Evolutionary conservation across 75 land plant species (phyloP), one percentile per base, ranked within the genome.

Genomic region (Cunninghamia lanceolata): DNA sequence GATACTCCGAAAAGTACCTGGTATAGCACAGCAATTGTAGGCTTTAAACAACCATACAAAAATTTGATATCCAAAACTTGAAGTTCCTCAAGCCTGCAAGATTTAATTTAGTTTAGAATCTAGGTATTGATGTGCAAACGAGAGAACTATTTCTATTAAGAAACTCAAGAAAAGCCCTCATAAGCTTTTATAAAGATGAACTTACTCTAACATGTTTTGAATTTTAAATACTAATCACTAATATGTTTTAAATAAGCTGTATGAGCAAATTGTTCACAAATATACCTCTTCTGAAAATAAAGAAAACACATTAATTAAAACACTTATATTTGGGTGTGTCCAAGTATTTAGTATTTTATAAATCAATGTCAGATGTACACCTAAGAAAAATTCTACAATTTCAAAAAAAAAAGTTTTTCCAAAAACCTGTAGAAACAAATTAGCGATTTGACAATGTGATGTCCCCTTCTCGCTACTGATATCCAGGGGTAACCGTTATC

Each of bases 61-160:
- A 98, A 98, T 85, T 98, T 96, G 84, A 98, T 96, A 88, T 98
- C 99, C 90, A 98, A 89, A 80, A 98, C 99, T 87, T 98, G 99
- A 78, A 98, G 96, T 85, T 98, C 99, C 86, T 98, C 99, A 88
- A 98, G 96, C 93, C 99, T 98, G 91, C 43, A 87, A 92, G 17
- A 21, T 68, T 38, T 9, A 80, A 38, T 36, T 36, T 28, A 52
- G 15, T 46, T 56, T 15, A 34, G 84, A 36, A 52, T 14, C 53
- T 63, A 63, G n/a, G 68, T 63, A 63, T 25, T 25, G n/a, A 7
- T 50, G 52, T 50, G 1, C 52, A 50, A 84, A 16, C 19, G 28
- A 73, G 34, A 9, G 11, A 70, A 70, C 9, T 70, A 70, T 9
- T 6, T 30, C 14, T 32, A 11, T 13, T 73, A 30, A 63, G n/a